Percentiles rank a stretch among this genome's conserved stretches.
Conservation (phyloP, 768 basidiomycete species). For the Mrakia hoshinonis region DNA sequence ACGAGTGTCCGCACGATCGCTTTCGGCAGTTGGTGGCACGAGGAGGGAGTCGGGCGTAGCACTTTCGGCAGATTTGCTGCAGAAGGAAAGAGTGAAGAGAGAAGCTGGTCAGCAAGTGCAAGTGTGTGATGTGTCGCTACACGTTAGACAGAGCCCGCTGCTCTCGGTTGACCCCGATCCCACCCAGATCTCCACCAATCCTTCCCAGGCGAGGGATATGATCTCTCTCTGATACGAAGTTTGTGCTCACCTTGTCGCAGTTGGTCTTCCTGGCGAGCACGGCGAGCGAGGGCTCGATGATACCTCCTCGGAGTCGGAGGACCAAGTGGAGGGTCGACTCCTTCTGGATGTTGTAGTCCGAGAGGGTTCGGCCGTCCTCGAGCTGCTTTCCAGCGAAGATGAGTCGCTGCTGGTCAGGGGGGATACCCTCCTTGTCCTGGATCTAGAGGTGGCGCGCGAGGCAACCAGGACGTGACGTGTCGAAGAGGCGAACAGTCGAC, state of each 20-base stretch:
- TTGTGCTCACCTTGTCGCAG: slow-evolving; percentile 35
- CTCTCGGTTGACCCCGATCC: no score
- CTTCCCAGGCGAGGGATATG: no score
- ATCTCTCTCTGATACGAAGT: not conserved
- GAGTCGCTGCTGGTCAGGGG: slow-evolving; percentile 46
- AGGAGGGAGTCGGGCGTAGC: slow-evolving; percentile 69
- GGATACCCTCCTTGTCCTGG: slow-evolving; percentile 45
- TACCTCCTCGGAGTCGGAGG: slow-evolving; percentile 71
- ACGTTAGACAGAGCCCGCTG: not conserved
- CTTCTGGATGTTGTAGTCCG: slow-evolving; percentile 32
- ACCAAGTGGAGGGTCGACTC: slow-evolving; percentile 96
- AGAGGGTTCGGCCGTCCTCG: slow-evolving; percentile 31
- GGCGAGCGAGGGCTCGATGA: slow-evolving; percentile 98
- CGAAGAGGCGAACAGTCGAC: not conserved
- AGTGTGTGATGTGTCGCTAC: not conserved
- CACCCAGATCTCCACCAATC: not conserved
- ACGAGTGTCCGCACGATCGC: slow-evolving; percentile 50
- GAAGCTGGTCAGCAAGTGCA: not conserved
- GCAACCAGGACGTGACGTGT: not conserved
- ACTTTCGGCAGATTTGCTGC: slow-evolving; percentile 23
- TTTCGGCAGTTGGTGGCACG: slow-evolving; percentile 99
- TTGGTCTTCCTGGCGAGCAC: slow-evolving; percentile 96
- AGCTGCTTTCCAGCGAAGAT: slow-evolving; percentile 49
- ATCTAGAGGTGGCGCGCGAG: slow-evolving; percentile 34
- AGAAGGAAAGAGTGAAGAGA: not conserved